Percentiles rank a stretch among this genome's conserved stretches.
Conservation (phyloP, 257 asterid species). For the Catharanthus roseus region DNA sequence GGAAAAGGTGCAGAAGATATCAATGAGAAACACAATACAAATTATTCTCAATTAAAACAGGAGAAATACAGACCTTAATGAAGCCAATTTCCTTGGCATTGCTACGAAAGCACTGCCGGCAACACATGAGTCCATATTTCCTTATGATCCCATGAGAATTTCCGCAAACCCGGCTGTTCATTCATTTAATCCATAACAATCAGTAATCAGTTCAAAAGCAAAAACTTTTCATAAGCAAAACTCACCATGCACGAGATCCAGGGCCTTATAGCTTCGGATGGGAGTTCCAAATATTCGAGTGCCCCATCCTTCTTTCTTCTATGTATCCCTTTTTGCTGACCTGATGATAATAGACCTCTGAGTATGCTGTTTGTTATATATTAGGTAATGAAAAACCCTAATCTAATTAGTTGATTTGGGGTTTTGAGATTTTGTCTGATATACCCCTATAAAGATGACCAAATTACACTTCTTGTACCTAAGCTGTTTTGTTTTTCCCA, state of each 20-base stretch:
- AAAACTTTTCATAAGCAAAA: too few relatives aligned
- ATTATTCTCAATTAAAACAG: too few relatives aligned
- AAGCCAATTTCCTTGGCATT: conserved; percentile 39
- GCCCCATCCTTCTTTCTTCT: conserved; percentile 44
- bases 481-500: too few relatives aligned
- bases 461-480: too few relatives aligned
- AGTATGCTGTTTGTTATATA: too few relatives aligned
- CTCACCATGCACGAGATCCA: conserved; percentile 39
- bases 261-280: conserved; percentile 49
- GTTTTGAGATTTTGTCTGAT: too few relatives aligned
- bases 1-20: not conserved
- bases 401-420: too few relatives aligned
- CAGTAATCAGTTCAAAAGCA: not conserved
- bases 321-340: too few relatives aligned
- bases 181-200: not conserved
- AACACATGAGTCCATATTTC: conserved; percentile 34
- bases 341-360: too few relatives aligned
- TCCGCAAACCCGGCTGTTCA: conserved; percentile 39
- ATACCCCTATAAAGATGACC: too few relatives aligned
- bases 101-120: conserved; percentile 38
- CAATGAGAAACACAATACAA: not conserved
- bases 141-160: conserved; percentile 32
- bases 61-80: conserved; percentile 35
- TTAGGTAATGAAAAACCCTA: too few relatives aligned
- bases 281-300: conserved; percentile 46